Percentiles rank a stretch among this genome's conserved stretches.
These are phyloP conservation scores for Pleodorina starrii DNA, from an alignment of 139 green algal genomes.

Conservation along the genomic window DNA sequence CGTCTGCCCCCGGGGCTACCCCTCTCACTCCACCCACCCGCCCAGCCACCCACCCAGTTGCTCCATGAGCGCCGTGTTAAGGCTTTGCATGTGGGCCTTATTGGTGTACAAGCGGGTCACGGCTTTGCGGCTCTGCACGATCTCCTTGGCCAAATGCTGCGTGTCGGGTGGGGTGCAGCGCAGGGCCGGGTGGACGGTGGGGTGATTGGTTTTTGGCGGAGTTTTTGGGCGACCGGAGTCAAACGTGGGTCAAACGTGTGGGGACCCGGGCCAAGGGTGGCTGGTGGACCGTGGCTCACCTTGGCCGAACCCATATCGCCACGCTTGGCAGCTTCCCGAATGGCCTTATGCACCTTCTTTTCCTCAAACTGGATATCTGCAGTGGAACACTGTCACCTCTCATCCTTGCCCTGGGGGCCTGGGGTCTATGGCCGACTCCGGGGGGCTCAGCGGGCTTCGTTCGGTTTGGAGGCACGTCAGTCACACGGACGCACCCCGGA, in stretches of 20 bases:
- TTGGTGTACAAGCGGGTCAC: constrained; percentile 81
- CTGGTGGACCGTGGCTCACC: constrained; percentile 45
- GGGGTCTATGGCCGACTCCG: too few species aligned
- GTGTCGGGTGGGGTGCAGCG: too few species aligned
- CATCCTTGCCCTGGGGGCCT: too few species aligned
- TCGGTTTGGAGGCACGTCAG: not conserved
- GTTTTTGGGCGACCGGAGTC: too few species aligned
- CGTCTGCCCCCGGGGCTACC: too few species aligned
- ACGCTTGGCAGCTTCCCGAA: constrained; percentile 87
- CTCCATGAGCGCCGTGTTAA: constrained; percentile 82
- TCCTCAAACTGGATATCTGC: constrained; percentile 86
- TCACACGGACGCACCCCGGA: constrained; percentile 53
- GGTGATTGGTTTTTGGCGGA: too few species aligned
- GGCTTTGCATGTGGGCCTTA: constrained; percentile 88
- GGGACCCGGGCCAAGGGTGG: not conserved
- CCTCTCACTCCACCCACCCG: too few species aligned
- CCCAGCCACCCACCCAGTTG: constrained; percentile 77
- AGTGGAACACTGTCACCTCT: too few species aligned
- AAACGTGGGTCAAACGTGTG: too few species aligned
- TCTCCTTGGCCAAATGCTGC: constrained; percentile 84
- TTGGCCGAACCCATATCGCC: constrained; percentile 81
- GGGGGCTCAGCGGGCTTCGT: not conserved
- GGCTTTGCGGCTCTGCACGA: constrained; percentile 78
- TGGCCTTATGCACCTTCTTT: constrained; percentile 82
- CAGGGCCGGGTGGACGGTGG: not conserved